These are phyloP conservation scores for Spongospora subterranea DNA, from an alignment of 208 protist species.

Conservation along the genomic window DNA sequence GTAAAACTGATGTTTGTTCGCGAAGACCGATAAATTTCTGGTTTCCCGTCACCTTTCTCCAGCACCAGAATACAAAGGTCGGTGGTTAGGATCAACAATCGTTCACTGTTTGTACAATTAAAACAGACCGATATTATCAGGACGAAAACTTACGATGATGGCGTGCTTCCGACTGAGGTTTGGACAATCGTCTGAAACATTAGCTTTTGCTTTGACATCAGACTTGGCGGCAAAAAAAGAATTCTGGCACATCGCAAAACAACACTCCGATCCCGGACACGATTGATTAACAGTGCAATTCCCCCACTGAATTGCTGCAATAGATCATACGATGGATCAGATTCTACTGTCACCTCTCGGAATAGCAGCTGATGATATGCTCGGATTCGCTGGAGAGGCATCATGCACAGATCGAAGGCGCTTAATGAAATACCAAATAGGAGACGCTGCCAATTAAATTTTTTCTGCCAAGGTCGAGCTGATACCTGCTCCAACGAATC, in stretches of 20 bases:
- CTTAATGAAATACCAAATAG: neutral
- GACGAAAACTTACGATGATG: neutral
- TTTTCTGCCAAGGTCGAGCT: neutral
- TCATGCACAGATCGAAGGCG: neutral
- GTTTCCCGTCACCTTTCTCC: neutral
- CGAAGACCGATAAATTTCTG: neutral
- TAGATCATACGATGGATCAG: neutral
- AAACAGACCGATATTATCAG: neutral
- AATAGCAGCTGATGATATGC: neutral
- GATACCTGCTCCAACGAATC: neutral
- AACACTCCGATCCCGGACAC: neutral
- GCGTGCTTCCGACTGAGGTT: too few relatives aligned
- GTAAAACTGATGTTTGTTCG: neutral
- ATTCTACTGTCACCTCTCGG: neutral
- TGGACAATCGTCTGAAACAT: too few relatives aligned
- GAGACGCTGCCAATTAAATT: neutral
- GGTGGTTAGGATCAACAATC: neutral
- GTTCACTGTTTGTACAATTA: neutral
- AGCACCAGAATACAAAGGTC: neutral
- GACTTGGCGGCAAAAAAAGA: neutral
- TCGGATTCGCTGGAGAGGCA: neutral
- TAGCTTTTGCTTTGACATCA: too few relatives aligned
- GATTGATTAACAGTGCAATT: neutral
- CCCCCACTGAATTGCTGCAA: neutral
- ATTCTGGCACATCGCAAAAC: neutral